Evolutionary conservation across 2,329 filamentous ascomycete species (phyloP), one percentile per base, ranked within the genome.

Genomic region (Diaporthe humulicola): DNA sequence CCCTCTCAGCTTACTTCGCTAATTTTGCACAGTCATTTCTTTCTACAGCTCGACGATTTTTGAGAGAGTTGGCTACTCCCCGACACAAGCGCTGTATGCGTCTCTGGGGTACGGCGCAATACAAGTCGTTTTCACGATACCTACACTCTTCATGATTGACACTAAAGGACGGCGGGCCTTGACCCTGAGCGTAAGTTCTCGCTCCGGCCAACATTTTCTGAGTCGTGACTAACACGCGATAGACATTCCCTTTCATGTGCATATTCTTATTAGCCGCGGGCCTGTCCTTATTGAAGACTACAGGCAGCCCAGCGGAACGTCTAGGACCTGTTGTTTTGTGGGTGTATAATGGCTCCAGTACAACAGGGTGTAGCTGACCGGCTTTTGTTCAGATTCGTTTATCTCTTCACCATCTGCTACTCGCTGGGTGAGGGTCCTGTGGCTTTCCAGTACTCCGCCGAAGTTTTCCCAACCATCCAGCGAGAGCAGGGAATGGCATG

Each of bases 11-110:
- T 36, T 10, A 10, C 40, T 45, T 25, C 28, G 57, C 33, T 75
- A 40, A 74, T n/a, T 12, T 2, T 40, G 2, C 17, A 17, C 57
- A 75, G 74, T 95, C 73, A 93, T 95, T 73, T 92, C 93, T 0
- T 95, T 95, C 82, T 95, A 95, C 83, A 93, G 90, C 0, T 92
- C 91, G 0, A 92, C 91, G 7, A 86, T 92, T 22, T 92, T 92
- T 79, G 78, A 82, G 42, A 81, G 92, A 1, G 89, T 92, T 2
- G 91, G 91, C 6, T 90, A 90, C 48, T 82, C 75, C 56, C 82
- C 87, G 1, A 88, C 88, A 61, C 84, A 88, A 45, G 91, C 93
- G 3, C 84, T 93, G 22, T 85, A 91, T 48, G 90, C 90, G 6
- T 93, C 91, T 0, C 90, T 90, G 81, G 91, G 91, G 10, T 93